Percentiles rank a stretch among this genome's conserved stretches.
Conservation (phyloP, 1,139 yeast species). For the Yamadazyma atlantica region DNA sequence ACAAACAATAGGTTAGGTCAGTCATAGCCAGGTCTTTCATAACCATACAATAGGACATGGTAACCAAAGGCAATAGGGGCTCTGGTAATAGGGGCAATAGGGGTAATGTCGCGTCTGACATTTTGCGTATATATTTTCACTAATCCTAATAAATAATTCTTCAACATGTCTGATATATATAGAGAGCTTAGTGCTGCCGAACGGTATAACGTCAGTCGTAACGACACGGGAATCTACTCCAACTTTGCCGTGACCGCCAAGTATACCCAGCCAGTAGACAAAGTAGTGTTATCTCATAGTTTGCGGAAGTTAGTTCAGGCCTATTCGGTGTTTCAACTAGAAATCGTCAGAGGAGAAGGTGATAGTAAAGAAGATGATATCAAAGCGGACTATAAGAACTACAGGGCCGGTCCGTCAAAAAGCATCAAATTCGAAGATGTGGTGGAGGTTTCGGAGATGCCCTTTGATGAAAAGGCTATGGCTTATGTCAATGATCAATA, state of each 20-base stretch:
- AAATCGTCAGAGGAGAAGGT: conserved; percentile 13
- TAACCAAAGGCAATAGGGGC: too few relatives aligned
- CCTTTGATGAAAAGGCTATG: conserved; percentile 18
- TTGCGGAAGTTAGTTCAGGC: conserved; percentile 20
- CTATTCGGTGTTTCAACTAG: conserved; percentile 23
- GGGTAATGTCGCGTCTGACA: too few relatives aligned
- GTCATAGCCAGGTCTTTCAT: too few relatives aligned
- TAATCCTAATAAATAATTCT: neutral
- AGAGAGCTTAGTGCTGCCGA: conserved; percentile 18
- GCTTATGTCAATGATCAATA: conserved; percentile 16
- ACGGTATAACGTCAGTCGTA: conserved; percentile 27
- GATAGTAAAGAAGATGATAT: conserved; percentile 9
- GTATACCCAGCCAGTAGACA: conserved; percentile 19
- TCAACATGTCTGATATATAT: neutral
- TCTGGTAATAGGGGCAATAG: too few relatives aligned
- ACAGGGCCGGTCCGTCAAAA: conserved; percentile 19
- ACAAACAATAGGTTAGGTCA: too few relatives aligned
- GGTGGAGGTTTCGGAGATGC: conserved; percentile 18
- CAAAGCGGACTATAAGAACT: conserved; percentile 17
- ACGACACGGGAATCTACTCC: conserved; percentile 21
- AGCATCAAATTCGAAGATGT: conserved; percentile 26
- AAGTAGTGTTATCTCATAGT: conserved; percentile 24
- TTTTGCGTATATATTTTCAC: too few relatives aligned
- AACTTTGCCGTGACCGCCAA: conserved; percentile 29
- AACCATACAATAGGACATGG: too few relatives aligned